These are phyloP conservation scores for Ajuga chamaepitys DNA, from an alignment of 257 asterid species.

Conservation along the genomic window DNA sequence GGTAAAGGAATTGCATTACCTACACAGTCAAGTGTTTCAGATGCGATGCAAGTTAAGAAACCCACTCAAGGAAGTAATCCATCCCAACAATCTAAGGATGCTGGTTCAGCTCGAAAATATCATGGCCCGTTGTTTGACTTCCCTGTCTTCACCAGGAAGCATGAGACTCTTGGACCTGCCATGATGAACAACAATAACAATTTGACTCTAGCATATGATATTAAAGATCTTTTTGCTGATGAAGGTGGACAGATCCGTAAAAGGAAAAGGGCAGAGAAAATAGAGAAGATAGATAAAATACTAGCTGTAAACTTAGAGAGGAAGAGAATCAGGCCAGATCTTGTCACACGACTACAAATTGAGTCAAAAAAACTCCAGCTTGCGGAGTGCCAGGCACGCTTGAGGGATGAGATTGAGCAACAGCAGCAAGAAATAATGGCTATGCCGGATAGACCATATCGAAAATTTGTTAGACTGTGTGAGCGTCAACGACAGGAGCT, in stretches of 20 bases:
- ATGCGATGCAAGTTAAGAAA: constrained; percentile 52
- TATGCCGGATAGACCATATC: constrained; percentile 97
- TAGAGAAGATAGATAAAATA: constrained; percentile 78
- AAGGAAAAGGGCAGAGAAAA: constrained; percentile 69
- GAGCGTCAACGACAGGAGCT: constrained; percentile 99
- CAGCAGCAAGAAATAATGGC: constrained; percentile 96
- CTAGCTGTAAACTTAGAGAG: constrained; percentile 88
- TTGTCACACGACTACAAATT: constrained; percentile 75
- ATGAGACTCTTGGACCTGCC: constrained; percentile 75
- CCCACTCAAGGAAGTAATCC: constrained; percentile 51
- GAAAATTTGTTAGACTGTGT: constrained; percentile 87
- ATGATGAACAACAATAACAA: constrained; percentile 67
- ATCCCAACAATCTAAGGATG: constrained; percentile 67
- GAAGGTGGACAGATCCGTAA: constrained; percentile 69
- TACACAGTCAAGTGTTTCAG: constrained; percentile 40
- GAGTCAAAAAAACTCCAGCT: constrained; percentile 92
- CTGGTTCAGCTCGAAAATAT: constrained; percentile 69
- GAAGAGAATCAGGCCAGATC: constrained; percentile 93
- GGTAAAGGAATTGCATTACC: constrained; percentile 81
- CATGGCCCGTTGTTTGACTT: constrained; percentile 98
- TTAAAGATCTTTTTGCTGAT: constrained; percentile 79
- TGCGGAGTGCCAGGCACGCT: constrained; percentile 83
- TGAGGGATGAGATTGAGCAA: constrained; percentile 90
- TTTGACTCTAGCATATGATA: constrained; percentile 72
- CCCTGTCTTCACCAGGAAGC: constrained; percentile 90